phyloP scores from a whole-genome alignment of 2,329 filamentous ascomycete species.

The Tolypocladium endophyticum region DNA sequence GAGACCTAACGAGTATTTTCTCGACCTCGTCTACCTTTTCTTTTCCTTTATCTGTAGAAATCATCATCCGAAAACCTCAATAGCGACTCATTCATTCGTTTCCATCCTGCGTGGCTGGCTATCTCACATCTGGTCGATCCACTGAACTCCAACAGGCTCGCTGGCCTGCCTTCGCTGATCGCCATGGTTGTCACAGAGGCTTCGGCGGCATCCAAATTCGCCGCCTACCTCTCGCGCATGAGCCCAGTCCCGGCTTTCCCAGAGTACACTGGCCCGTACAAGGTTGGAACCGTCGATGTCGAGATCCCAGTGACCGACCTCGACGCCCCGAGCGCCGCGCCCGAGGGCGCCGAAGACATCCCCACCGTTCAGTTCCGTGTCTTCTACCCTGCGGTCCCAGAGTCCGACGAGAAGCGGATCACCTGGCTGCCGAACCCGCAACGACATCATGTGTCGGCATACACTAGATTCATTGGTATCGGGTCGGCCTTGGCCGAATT shows the following conservation, averaged over 20 bases:
- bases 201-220: slow-evolving; percentile 25
- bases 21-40: not conserved
- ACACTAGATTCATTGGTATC: slow-evolving; percentile 65
- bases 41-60: not conserved
- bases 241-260: slow-evolving; percentile 65
- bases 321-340: slow-evolving; percentile 40
- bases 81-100: not conserved
- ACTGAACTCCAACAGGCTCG: not conserved
- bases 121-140: not conserved
- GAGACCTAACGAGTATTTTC: too few relatives aligned
- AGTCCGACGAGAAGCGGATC: slow-evolving; percentile 46
- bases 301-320: slow-evolving; percentile 62
- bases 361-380: slow-evolving; percentile 70
- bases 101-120: not conserved
- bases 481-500: slow-evolving; percentile 45
- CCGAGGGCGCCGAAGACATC: slow-evolving; percentile 45
- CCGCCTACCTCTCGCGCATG: slow-evolving; percentile 40
- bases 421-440: slow-evolving; percentile 74
- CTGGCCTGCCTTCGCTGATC: not conserved
- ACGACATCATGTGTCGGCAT: slow-evolving; percentile 61
- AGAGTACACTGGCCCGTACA: slow-evolving; percentile 64
- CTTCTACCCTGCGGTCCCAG: slow-evolving; percentile 61
- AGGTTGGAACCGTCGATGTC: slow-evolving; percentile 69
- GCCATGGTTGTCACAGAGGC: slow-evolving; percentile 10
- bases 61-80: not conserved